Evolutionary conservation across 805 yeast species (phyloP).

Genomic region (Cyberlindnera veronae): DNA sequence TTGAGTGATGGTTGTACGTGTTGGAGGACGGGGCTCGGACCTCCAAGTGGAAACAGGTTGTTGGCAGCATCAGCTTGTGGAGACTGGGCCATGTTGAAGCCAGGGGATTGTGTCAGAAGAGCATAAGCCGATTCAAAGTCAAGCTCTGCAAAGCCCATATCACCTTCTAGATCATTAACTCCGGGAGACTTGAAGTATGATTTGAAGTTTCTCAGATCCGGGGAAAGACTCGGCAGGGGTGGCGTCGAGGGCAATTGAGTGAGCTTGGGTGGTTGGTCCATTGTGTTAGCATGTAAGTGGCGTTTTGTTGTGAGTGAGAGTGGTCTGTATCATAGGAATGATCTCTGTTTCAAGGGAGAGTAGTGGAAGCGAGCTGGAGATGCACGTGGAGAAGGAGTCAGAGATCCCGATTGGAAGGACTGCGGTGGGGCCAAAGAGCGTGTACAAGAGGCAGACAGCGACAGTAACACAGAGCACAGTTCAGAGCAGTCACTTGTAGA

Average conservation of each 20-base stretch:
- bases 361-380: too few relatives aligned
- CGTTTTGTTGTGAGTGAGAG: not conserved
- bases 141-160: slow-evolving; percentile 19
- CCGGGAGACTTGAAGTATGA: slow-evolving; percentile 12
- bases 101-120: slow-evolving; percentile 24
- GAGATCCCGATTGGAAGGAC: too few relatives aligned
- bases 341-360: too few relatives aligned
- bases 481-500: too few relatives aligned
- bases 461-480: too few relatives aligned
- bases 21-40: not conserved
- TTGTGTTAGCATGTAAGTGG: not conserved
- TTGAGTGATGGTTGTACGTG: not conserved
- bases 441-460: too few relatives aligned
- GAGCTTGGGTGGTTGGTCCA: slow-evolving; percentile 13
- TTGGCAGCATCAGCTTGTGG: not conserved
- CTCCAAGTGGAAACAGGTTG: not conserved
- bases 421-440: too few relatives aligned
- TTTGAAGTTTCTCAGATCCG: slow-evolving; percentile 11
- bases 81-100: slow-evolving; percentile 10
- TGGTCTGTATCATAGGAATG: not conserved
- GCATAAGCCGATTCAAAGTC: slow-evolving; percentile 30
- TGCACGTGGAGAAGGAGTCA: too few relatives aligned
- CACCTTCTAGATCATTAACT: slow-evolving; percentile 1
- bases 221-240: slow-evolving; percentile 13
- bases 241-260: slow-evolving; percentile 15